Evolutionary conservation across 768 basidiomycete genomes (phyloP).

Genomic region (Tephrocybe sp.): DNA sequence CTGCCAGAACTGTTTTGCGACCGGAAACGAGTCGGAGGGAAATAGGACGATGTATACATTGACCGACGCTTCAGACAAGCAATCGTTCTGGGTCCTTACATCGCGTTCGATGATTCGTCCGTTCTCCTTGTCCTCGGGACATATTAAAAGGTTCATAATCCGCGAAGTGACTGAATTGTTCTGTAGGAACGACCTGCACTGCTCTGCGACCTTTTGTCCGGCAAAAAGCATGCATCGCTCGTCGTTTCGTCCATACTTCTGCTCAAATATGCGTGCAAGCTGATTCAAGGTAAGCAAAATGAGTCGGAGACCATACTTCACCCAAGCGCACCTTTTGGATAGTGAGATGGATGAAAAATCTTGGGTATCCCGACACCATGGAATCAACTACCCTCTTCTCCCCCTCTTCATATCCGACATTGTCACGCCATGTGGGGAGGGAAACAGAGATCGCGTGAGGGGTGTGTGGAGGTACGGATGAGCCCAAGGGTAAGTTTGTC

Average conservation of each 20-base stretch:
- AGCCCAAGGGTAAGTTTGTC: constrained; percentile 38
- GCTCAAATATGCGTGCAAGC: constrained; percentile 76
- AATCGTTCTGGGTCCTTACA: constrained; percentile 19
- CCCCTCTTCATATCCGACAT: constrained; percentile 89
- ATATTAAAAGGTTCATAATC: constrained; percentile 70
- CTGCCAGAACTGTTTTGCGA: constrained; percentile 95
- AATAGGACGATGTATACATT: constrained; percentile 86
- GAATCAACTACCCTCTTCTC: constrained; percentile 71
- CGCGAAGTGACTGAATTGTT: constrained; percentile 49
- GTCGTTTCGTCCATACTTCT: constrained; percentile 67
- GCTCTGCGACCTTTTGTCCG: constrained; percentile 65
- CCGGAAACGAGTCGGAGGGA: constrained; percentile 49
- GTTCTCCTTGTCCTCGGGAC: constrained; percentile 48
- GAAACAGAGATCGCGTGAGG: constrained; percentile 95
- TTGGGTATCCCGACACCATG: constrained; percentile 90
- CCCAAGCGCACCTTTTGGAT: constrained; percentile 69
- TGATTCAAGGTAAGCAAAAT: constrained; percentile 26
- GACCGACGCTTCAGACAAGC: constrained; percentile 28
- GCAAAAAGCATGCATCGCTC: constrained; percentile 84
- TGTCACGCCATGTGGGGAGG: constrained; percentile 89
- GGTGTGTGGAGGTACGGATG: constrained; percentile 60
- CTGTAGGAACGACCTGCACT: constrained; percentile 73
- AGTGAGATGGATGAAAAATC: constrained; percentile 89
- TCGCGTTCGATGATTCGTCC: constrained; percentile 25
- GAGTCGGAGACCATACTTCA: background rate